A percentile compares a stretch with the other conserved stretches of the same genome.
phyloP scores from a whole-genome alignment of 768 basidiomycete genomes.

The Mycena floridula region DNA sequence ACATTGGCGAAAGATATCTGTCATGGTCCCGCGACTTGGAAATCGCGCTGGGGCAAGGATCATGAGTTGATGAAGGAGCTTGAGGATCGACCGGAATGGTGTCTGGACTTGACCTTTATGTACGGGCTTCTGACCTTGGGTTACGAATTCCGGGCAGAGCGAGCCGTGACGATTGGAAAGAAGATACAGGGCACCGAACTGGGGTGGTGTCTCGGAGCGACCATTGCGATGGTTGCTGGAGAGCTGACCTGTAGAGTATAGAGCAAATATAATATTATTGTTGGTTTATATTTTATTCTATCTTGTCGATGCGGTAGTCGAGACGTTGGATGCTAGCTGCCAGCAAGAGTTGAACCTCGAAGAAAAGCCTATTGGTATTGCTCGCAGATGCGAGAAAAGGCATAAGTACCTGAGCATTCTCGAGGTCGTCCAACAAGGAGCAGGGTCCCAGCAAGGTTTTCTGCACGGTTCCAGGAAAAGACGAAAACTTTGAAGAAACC shows the following conservation, averaged over 20 bases:
- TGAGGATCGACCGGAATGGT: constrained; percentile 84
- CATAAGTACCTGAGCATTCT: too few relatives aligned
- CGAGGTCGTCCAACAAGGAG: too few relatives aligned
- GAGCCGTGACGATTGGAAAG: constrained; percentile 38
- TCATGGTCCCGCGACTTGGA: constrained; percentile 58
- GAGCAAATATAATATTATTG: too few relatives aligned
- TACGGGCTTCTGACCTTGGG: constrained; percentile 43
- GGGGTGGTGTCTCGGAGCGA: constrained; percentile 90
- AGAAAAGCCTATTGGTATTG: too few relatives aligned
- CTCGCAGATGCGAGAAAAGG: too few relatives aligned
- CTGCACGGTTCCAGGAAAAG: too few relatives aligned
- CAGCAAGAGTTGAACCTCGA: too few relatives aligned
- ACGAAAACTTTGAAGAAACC: too few relatives aligned
- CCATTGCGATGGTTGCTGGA: constrained; percentile 56
- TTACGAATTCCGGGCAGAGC: constrained; percentile 74
- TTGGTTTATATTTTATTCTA: too few relatives aligned
- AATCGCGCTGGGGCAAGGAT: constrained; percentile 35
- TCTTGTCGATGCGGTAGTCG: too few relatives aligned
- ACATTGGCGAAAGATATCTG: constrained; percentile 70
- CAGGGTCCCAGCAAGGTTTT: too few relatives aligned
- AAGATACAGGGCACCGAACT: constrained; percentile 75
- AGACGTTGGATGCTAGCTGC: too few relatives aligned
- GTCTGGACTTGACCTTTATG: constrained; percentile 20
- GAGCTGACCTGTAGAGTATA: neutral
- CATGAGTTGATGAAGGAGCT: constrained; percentile 51